These are phyloP conservation scores for Lactarius sanguifluus DNA, from an alignment of 768 basidiomycete species.

Conservation along the genomic window DNA sequence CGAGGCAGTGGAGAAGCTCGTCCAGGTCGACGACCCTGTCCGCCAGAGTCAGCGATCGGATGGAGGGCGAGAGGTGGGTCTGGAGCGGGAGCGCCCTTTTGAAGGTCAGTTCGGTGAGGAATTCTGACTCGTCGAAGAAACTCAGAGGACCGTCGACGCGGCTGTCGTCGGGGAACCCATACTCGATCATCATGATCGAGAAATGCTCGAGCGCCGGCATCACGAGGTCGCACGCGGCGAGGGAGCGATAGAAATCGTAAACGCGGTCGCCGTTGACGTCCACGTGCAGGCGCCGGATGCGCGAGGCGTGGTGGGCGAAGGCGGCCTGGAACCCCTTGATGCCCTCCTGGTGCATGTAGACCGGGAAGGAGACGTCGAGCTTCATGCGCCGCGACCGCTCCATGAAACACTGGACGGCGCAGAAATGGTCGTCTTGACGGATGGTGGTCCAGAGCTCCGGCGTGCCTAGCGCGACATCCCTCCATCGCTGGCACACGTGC, in stretches of 20 bases:
- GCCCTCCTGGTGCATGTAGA: conserved; percentile 9
- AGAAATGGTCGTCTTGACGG: conserved; percentile 7
- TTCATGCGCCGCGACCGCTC: not conserved
- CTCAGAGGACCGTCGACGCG: not conserved
- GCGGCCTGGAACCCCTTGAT: not conserved
- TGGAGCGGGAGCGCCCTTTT: conserved; percentile 5
- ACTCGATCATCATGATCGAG: conserved; percentile 18
- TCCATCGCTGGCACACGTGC: conserved; percentile 19
- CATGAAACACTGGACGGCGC: not conserved
- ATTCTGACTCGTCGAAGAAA: conserved; percentile 2
- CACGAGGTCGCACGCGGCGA: not conserved
- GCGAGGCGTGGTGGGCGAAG: not conserved
- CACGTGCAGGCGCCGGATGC: conserved; percentile 12
- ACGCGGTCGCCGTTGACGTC: conserved; percentile 16
- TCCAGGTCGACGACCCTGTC: conserved; percentile 18
- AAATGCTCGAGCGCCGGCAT: conserved; percentile 14
- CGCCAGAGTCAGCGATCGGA: conserved; percentile 12
- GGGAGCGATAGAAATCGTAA: conserved; percentile 13
- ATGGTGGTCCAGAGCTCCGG: conserved; percentile 20
- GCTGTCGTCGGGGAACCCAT: conserved; percentile 10
- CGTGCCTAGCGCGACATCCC: not conserved
- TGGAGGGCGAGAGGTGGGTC: conserved; percentile 11
- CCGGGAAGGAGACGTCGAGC: conserved; percentile 13
- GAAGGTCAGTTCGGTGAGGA: conserved; percentile 4
- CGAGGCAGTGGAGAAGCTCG: conserved; percentile 13